These are phyloP conservation scores for Elaeagnus macrophylla DNA, from an alignment of 306 rosid genomes.

Conservation along the genomic window DNA sequence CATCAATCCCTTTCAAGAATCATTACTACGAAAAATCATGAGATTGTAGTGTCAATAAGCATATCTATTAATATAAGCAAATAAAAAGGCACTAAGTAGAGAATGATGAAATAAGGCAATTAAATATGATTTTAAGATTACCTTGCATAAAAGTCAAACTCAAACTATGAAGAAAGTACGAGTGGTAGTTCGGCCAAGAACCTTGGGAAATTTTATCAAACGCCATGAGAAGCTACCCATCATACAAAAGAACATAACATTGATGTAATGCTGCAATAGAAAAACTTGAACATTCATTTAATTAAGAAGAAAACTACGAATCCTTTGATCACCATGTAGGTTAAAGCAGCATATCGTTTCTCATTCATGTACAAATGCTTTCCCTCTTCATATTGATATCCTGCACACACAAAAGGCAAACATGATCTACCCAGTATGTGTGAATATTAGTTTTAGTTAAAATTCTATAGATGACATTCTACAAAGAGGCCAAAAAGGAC, in stretches of 20 bases:
- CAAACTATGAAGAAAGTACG: no score
- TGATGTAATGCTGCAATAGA: conserved; percentile 1
- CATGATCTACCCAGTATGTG: conserved; percentile 2
- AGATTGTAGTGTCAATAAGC: no score
- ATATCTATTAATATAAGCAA: no score
- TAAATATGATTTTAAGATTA: no score
- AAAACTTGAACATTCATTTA: neutral
- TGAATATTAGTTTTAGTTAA: neutral
- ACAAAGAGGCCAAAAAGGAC: neutral
- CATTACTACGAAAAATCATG: no score
- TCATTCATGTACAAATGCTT: conserved; percentile 80
- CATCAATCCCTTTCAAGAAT: no score
- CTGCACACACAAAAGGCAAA: no score
- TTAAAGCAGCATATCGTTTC: conserved; percentile 87
- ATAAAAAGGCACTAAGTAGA: neutral
- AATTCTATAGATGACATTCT: neutral
- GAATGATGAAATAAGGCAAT: conserved; percentile 22
- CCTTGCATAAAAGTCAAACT: no score
- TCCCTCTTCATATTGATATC: conserved; percentile 72
- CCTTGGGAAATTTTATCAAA: conserved; percentile 91
- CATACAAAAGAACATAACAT: conserved; percentile 8
- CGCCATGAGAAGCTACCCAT: conserved; percentile 97
- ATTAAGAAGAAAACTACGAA: no score
- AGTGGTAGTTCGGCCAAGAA: conserved; percentile 90
- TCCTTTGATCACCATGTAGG: no score